Conservation (phyloP, 768 basidiomycete genomes). For the Boletales sp. region DNA sequence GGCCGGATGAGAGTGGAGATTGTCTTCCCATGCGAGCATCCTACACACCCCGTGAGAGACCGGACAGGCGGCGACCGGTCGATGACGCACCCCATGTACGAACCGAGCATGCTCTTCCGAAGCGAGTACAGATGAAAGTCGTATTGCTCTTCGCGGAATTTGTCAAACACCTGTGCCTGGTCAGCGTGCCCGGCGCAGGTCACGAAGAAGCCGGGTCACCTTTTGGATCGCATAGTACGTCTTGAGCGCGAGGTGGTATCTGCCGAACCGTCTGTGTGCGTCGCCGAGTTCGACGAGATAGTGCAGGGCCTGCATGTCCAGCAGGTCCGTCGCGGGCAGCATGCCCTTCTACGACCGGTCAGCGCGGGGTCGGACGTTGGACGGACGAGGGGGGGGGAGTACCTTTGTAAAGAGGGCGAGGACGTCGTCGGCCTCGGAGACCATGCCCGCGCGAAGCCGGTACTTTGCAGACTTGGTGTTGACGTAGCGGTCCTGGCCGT, state of each 20-base stretch:
- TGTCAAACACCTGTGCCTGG: constrained; percentile 63
- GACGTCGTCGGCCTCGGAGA: constrained; percentile 69
- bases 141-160: constrained; percentile 92
- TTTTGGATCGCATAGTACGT: constrained; percentile 73
- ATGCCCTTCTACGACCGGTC: constrained; percentile 74
- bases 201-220: constrained; percentile 35
- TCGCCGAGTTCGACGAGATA: constrained; percentile 83
- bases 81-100: constrained; percentile 73
- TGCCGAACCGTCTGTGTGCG: constrained; percentile 59
- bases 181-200: constrained; percentile 1
- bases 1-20: constrained; percentile 67
- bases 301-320: constrained; percentile 94
- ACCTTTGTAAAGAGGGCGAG: constrained; percentile 91
- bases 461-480: constrained; percentile 96
- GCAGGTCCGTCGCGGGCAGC: constrained; percentile 72
- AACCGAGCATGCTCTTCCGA: constrained; percentile 81
- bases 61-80: no score
- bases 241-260: constrained; percentile 78
- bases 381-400: not conserved
- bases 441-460: constrained; percentile 73
- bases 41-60: constrained; percentile 34
- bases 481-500: constrained; percentile 92
- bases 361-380: not conserved
- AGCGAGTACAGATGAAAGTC: constrained; percentile 97
- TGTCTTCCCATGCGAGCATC: constrained; percentile 79